Evolutionary conservation across 495 filamentous ascomycete genomes (phyloP), one percentile per base, ranked within the genome.

Genomic region (Penicillium arizonense): DNA sequence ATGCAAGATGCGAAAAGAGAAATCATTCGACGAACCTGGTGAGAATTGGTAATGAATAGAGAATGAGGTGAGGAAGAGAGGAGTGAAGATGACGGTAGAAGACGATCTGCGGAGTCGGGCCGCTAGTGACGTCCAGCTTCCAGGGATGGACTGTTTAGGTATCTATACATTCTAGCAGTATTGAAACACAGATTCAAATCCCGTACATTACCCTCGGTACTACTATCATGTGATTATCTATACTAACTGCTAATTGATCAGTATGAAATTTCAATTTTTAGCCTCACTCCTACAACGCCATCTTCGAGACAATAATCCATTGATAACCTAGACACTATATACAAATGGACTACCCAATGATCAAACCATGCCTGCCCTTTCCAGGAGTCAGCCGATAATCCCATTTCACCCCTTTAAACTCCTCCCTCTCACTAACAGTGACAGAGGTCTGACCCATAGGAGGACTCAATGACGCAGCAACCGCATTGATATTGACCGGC

Each of bases 401-500:
- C 69, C 69, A 72, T 11, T 59, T 39, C 9, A 41, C 47, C 1
- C 59, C 69, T 21, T 60, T 33, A 34, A 59, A 66, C 33, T 62
- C 58, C 26, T 63, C 37, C 14, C 64, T 49, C 11, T 18, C 33
- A 1, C 6, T 40, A 0, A 66, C 30, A 16, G 20, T 64, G 20
- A 67, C 67, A 11, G 45, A 20, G n/a, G 58, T 60, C n/a, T 24
- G 33, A 2, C 43, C 59, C 38, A 36, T 41, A 9, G 58, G 18
- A 4, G 67, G 60, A 1, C 41, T 30, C 42, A 59, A 53, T 2
- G 39, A 50, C 1, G 68, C 47, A 18, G 58, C 50, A 21, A 72
- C 36, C 5, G 67, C 53, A 30, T 14, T 36, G n/a, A 44, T 12
- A 36, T 63, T 50, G 8, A 35, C 42, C 34, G 21, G 14, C 12